Evolutionary conservation across 176 grass and related monocot genomes (phyloP).

Genomic region (Phyllostachys edulis): DNA sequence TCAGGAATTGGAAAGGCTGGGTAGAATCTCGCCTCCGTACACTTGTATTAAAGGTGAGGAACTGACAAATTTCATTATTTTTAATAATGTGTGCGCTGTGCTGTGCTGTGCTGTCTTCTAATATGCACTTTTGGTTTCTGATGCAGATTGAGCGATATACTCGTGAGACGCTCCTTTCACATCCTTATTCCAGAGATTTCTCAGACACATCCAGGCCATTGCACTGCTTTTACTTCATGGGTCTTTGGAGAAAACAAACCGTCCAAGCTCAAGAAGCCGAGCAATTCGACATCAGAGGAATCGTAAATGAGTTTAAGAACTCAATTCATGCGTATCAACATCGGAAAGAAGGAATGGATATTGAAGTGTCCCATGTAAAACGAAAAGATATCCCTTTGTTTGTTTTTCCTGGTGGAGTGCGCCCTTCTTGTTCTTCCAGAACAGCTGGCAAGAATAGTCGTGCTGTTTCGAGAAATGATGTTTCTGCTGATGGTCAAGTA

Average conservation of each 20-base stretch:
- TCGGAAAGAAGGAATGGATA: conserved; percentile 73
- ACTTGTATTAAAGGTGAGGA: conserved; percentile 77
- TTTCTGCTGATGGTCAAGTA: conserved; percentile 42
- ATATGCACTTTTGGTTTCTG: neutral
- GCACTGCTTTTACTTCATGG: conserved; percentile 81
- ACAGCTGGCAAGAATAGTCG: conserved; percentile 27
- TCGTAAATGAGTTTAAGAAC: conserved; percentile 78
- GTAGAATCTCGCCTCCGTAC: conserved; percentile 86
- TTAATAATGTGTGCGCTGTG: neutral
- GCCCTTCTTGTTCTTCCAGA: conserved; percentile 54
- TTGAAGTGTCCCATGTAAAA: conserved; percentile 82
- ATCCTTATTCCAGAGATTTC: conserved; percentile 76
- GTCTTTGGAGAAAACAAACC: conserved; percentile 74
- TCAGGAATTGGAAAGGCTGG: conserved; percentile 97
- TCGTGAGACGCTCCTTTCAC: conserved; percentile 66
- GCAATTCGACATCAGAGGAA: conserved; percentile 87
- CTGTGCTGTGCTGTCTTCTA: neutral
- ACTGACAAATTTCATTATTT: conserved; percentile 22
- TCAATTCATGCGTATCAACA: conserved; percentile 53
- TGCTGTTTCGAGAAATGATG: conserved; percentile 35
- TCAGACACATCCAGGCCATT: conserved; percentile 56
- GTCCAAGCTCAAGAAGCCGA: conserved; percentile 61
- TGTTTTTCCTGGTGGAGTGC: conserved; percentile 76
- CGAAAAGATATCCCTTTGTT: conserved; percentile 73
- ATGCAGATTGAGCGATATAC: conserved; percentile 74